Conservation (phyloP, 495 filamentous ascomycete species). For the Daldinia decipiens region DNA sequence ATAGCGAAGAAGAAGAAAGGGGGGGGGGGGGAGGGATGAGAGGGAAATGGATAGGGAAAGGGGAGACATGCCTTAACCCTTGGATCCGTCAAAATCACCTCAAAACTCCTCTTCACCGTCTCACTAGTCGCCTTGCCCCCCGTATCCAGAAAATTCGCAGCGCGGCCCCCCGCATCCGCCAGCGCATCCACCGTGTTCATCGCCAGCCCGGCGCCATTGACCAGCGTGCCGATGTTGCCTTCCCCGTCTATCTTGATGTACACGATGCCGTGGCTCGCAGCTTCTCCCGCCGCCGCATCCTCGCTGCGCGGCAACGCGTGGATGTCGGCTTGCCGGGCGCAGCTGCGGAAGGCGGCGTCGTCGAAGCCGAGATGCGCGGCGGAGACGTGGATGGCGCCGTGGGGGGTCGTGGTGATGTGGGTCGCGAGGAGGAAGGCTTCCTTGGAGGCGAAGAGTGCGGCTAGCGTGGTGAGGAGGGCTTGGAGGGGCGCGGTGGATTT, state of each 20-base stretch:
- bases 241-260: constrained; percentile 63
- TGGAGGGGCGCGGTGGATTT: constrained; percentile 54
- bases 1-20: neutral
- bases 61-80: constrained; percentile 65
- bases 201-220: constrained; percentile 89
- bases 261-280: constrained; percentile 76
- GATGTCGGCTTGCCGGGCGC: constrained; percentile 70
- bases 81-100: constrained; percentile 73
- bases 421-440: constrained; percentile 73
- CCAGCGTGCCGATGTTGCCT: constrained; percentile 72
- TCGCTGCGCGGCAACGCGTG: constrained; percentile 66
- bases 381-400: constrained; percentile 56
- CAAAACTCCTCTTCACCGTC: constrained; percentile 81
- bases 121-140: constrained; percentile 90
- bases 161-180: constrained; percentile 68
- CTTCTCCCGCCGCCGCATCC: constrained; percentile 57
- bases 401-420: constrained; percentile 53
- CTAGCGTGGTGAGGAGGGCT: constrained; percentile 63
- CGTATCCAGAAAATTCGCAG: constrained; percentile 88
- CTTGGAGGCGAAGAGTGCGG: constrained; percentile 70
- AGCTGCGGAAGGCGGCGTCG: constrained; percentile 77
- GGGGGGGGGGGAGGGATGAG: neutral
- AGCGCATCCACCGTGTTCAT: constrained; percentile 93
- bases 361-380: constrained; percentile 74
- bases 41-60: neutral